A percentile compares a stretch with the other conserved stretches of the same genome.
Evolutionary conservation across 305 asterid species (phyloP).

Genomic region (Fraxinus dipetala): DNA sequence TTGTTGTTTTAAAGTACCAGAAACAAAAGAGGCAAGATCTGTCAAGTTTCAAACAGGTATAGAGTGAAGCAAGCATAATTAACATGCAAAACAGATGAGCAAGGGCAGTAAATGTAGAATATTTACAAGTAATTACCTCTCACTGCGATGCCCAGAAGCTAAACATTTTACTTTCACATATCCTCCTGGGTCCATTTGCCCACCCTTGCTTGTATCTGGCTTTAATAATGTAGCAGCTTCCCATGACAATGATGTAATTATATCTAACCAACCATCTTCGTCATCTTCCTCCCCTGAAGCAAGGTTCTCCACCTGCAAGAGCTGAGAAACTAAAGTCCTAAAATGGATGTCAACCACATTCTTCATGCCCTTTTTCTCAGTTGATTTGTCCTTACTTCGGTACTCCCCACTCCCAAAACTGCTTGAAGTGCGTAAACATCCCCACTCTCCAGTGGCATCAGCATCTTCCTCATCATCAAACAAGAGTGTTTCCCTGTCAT

Average conservation of each 20-base stretch:
- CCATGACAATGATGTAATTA: conserved; percentile 57
- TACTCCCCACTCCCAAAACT: conserved; percentile 86
- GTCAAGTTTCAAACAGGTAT: not conserved
- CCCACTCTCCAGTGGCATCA: conserved; percentile 77
- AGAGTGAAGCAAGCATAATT: not conserved
- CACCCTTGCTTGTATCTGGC: conserved; percentile 55
- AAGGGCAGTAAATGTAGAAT: not conserved
- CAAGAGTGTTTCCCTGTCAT: conserved; percentile 61
- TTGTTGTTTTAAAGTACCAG: not conserved
- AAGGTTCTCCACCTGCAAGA: conserved; percentile 50
- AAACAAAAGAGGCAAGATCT: not conserved
- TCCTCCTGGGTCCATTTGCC: conserved; percentile 64
- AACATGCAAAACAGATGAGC: not conserved
- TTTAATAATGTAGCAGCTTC: conserved; percentile 54
- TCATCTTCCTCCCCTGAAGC: conserved; percentile 42
- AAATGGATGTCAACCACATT: conserved; percentile 51
- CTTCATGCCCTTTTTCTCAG: conserved; percentile 49
- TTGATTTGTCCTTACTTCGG: conserved; percentile 71
- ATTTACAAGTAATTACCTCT: conserved; percentile 36
- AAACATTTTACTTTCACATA: conserved; percentile 58
- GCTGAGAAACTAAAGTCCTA: conserved; percentile 86
- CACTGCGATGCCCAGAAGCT: conserved; percentile 52
- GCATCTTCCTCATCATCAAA: conserved; percentile 38
- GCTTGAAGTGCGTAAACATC: conserved; percentile 53
- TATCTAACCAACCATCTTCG: conserved; percentile 54